Conservation (phyloP, 805 yeast genomes). For the Grigorovia transvaalensis region DNA sequence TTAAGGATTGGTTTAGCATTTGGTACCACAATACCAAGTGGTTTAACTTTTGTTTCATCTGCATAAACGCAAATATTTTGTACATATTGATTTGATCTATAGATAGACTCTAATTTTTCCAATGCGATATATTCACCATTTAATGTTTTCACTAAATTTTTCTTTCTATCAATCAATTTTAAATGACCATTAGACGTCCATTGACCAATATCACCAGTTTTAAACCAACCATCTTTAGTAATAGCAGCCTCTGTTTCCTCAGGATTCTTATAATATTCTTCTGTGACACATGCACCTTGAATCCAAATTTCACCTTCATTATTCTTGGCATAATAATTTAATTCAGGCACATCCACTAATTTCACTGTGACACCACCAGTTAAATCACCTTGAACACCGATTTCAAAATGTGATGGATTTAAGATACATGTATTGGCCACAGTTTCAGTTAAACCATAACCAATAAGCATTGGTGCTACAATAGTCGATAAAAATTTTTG, state of each 20-base stretch:
- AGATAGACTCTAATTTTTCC: conserved; percentile 85
- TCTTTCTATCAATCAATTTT: conserved; percentile 82
- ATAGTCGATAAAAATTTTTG: conserved; percentile 70
- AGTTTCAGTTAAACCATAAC: conserved; percentile 95
- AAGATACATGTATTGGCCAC: conserved; percentile 75
- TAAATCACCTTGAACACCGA: conserved; percentile 72
- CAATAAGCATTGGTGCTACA: conserved; percentile 79
- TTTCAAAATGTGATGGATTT: conserved; percentile 55
- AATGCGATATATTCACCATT: conserved; percentile 97
- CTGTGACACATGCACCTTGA: conserved; percentile 60
- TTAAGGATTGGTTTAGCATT: conserved; percentile 54
- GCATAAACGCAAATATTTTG: conserved; percentile 88
- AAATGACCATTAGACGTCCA: conserved; percentile 77
- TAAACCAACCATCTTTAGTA: conserved; percentile 85
- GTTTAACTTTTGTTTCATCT: conserved; percentile 77
- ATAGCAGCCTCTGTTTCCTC: conserved; percentile 70
- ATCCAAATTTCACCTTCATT: conserved; percentile 89
- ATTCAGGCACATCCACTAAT: conserved; percentile 81
- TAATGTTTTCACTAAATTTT: conserved; percentile 88
- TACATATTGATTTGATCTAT: conserved; percentile 72
- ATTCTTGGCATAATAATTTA: conserved; percentile 82
- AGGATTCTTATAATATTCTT: conserved; percentile 74
- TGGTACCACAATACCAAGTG: conserved; percentile 84
- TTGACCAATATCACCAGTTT: conserved; percentile 94
- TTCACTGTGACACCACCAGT: conserved; percentile 79